phyloP scores from a whole-genome alignment of 495 filamentous ascomycete genomes.

The Penicillium fimorum region DNA sequence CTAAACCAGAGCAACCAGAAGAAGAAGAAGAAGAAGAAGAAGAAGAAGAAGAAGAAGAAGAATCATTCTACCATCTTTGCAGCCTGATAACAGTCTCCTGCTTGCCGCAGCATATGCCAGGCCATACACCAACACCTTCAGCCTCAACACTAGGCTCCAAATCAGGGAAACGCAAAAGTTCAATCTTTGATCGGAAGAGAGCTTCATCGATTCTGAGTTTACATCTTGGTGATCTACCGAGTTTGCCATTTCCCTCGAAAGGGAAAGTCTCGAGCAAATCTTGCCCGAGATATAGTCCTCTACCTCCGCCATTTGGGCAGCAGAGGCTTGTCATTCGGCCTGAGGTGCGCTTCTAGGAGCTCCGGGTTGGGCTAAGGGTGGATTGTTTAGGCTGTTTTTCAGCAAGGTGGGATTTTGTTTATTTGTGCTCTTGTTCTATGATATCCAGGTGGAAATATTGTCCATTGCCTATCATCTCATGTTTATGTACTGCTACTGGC shows the following conservation, averaged over 20 bases:
- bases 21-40: slow-evolving; percentile 15
- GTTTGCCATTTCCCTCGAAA: slow-evolving; percentile 9
- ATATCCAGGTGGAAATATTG: not conserved
- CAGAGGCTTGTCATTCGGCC: slow-evolving; percentile 18
- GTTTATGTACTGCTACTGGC: not conserved
- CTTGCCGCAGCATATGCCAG: slow-evolving; percentile 8
- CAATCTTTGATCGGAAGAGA: slow-evolving; percentile 15
- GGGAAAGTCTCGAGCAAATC: slow-evolving; percentile 12
- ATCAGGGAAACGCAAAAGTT: not conserved
- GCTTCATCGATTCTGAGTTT: slow-evolving; percentile 23
- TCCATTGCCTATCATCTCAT: not conserved
- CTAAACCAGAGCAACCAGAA: not conserved
- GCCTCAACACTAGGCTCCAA: slow-evolving; percentile 3
- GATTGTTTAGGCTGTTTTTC: not conserved
- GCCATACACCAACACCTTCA: slow-evolving; percentile 1
- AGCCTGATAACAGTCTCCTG: slow-evolving; percentile 29
- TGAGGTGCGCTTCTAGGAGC: slow-evolving; percentile 24
- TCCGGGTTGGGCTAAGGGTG: not conserved
- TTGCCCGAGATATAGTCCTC: slow-evolving; percentile 20
- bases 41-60: slow-evolving; percentile 13
- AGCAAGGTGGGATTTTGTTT: not conserved
- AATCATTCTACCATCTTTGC: slow-evolving; percentile 27
- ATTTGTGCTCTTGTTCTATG: not conserved
- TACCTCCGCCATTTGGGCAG: slow-evolving; percentile 20
- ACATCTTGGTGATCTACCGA: slow-evolving; percentile 17